Conservation (phyloP, 2,329 filamentous ascomycete species). For the Chaetomium globosum region DNA sequence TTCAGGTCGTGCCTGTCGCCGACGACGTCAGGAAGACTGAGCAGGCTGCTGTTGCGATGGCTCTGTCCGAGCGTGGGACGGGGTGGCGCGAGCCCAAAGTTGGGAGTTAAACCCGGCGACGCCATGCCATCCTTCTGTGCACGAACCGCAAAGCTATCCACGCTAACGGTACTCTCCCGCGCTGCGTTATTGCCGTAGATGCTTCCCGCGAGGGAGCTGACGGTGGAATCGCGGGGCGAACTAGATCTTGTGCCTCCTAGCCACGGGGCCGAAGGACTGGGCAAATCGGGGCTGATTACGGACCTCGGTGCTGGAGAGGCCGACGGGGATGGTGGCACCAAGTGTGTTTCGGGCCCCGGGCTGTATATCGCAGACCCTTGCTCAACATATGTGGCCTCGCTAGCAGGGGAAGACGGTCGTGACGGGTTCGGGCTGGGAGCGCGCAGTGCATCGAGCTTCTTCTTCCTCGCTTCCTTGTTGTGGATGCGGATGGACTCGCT, state of each 20-base stretch:
- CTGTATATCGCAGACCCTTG: conserved; percentile 19
- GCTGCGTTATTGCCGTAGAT: conserved; percentile 31
- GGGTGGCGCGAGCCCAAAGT: conserved; percentile 32
- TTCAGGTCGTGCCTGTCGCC: conserved; percentile 40
- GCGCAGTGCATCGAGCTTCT: conserved; percentile 35
- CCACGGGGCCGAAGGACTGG: conserved; percentile 33
- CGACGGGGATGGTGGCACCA: conserved; percentile 26
- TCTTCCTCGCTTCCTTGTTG: conserved; percentile 40
- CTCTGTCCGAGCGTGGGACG: conserved; percentile 29
- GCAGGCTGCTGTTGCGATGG: conserved; percentile 38
- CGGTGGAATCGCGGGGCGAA: conserved; percentile 33
- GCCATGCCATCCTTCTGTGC: conserved; percentile 35
- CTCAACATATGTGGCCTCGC: conserved; percentile 28
- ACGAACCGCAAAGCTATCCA: conserved; percentile 37
- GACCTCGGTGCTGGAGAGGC: conserved; percentile 19
- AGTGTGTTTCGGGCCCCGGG: conserved; percentile 27
- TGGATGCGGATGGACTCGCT: conserved; percentile 59
- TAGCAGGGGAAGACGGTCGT: conserved; percentile 33
- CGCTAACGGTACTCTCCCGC: conserved; percentile 35
- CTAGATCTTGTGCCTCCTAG: conserved; percentile 25
- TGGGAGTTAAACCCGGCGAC: conserved; percentile 30
- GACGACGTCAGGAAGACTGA: conserved; percentile 38
- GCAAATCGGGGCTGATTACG: conserved; percentile 31
- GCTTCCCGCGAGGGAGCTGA: conserved; percentile 32
- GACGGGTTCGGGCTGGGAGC: conserved; percentile 23